A percentile compares a stretch with the other conserved stretches of the same genome.
These are phyloP conservation scores for Globisporangium yorkense DNA, from an alignment of 352 stramenopile genomes.

Conservation along the genomic window DNA sequence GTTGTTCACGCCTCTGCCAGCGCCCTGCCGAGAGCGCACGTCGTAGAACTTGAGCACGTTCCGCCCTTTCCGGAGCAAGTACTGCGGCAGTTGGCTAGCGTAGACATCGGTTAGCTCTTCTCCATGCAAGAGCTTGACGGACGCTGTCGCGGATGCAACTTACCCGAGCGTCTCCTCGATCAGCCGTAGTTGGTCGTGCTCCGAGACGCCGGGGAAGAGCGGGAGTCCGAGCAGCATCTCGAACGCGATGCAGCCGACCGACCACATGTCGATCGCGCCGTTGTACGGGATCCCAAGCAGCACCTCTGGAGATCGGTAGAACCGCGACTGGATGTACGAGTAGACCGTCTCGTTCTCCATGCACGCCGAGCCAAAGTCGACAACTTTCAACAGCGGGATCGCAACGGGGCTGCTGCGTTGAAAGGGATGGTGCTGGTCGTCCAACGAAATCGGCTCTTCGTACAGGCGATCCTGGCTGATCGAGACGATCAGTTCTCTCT, in stretches of 20 bases:
- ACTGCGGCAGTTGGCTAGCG: slow-evolving; percentile 19
- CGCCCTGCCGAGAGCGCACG: slow-evolving; percentile 8
- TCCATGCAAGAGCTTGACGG: background rate
- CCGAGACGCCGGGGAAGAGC: slow-evolving; percentile 90
- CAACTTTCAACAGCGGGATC: slow-evolving; percentile 80
- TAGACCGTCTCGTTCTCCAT: slow-evolving; percentile 86
- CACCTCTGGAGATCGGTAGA: slow-evolving; percentile 87
- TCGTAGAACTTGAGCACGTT: slow-evolving; percentile 51
- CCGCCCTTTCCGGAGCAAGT: slow-evolving; percentile 25
- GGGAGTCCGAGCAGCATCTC: slow-evolving; percentile 95
- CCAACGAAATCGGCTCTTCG: background rate
- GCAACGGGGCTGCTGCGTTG: background rate
- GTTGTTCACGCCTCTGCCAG: background rate
- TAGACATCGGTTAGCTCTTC: background rate
- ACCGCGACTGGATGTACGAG: slow-evolving; percentile 95
- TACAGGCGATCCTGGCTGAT: slow-evolving; percentile 79
- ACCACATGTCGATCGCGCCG: slow-evolving; percentile 54
- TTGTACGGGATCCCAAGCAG: slow-evolving; percentile 53
- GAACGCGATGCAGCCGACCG: slow-evolving; percentile 54
- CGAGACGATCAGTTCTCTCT: no score
- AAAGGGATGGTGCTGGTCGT: background rate
- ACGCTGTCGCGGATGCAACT: background rate
- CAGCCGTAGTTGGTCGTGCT: slow-evolving; percentile 93
- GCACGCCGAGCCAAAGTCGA: slow-evolving; percentile 94
- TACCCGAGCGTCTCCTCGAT: slow-evolving; percentile 84